These are phyloP conservation scores for Alternaria metachromatica DNA, from an alignment of 2,329 filamentous ascomycete species.

Conservation along the genomic window DNA sequence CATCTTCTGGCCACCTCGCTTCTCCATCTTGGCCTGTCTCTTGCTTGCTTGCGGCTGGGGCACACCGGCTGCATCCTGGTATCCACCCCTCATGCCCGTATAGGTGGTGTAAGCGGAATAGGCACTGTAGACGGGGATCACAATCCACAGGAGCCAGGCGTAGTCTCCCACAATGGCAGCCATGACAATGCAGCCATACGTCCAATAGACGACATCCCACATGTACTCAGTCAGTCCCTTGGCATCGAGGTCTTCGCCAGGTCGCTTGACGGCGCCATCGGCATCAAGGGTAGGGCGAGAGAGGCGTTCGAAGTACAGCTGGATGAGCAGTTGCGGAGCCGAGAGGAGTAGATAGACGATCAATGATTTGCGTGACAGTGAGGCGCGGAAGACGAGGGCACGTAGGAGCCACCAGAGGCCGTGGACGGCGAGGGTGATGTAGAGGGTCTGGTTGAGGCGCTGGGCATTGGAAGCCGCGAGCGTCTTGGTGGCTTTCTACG, in stretches of 20 bases:
- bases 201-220: slow-evolving; percentile 97
- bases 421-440: slow-evolving; percentile 76
- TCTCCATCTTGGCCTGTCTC: slow-evolving; percentile 60
- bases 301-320: slow-evolving; percentile 84
- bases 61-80: slow-evolving; percentile 50
- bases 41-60: slow-evolving; percentile 52
- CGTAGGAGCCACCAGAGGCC: slow-evolving; percentile 75
- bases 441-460: slow-evolving; percentile 80
- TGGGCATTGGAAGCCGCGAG: slow-evolving; percentile 80
- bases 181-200: slow-evolving; percentile 77
- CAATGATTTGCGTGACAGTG: slow-evolving; percentile 60
- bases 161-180: slow-evolving; percentile 82
- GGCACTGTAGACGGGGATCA: slow-evolving; percentile 56
- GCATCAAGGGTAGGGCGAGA: slow-evolving; percentile 78
- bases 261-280: slow-evolving; percentile 67
- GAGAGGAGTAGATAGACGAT: slow-evolving; percentile 76
- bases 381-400: slow-evolving; percentile 67
- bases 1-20: slow-evolving; percentile 58
- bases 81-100: slow-evolving; percentile 52
- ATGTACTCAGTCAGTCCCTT: slow-evolving; percentile 94
- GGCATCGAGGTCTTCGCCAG: slow-evolving; percentile 88
- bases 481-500: slow-evolving; percentile 61
- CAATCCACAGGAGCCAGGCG: slow-evolving; percentile 69
- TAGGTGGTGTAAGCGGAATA: slow-evolving; percentile 57
- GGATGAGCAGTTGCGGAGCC: slow-evolving; percentile 75